Conservation (phyloP, 345 rosid genomes). For the Brassica juncea region DNA sequence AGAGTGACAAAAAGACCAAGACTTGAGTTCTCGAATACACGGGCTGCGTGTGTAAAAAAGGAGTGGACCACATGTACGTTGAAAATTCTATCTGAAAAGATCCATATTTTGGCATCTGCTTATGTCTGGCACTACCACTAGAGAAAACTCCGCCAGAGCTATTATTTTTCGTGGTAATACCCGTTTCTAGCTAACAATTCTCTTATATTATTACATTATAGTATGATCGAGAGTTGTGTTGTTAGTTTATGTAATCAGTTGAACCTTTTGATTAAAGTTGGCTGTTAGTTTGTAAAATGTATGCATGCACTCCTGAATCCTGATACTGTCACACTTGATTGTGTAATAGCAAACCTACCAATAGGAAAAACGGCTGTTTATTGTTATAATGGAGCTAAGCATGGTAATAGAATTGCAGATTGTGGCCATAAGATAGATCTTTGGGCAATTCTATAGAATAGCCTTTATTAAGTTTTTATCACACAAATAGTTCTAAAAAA, state of each 20-base stretch:
- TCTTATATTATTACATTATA: not conserved
- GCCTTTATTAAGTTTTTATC: too few relatives aligned
- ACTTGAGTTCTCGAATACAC: not conserved
- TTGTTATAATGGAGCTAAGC: slow-evolving; percentile 52
- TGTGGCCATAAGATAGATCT: slow-evolving; percentile 95
- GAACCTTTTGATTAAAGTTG: not conserved
- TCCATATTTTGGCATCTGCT: not conserved
- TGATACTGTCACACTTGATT: slow-evolving; percentile 13
- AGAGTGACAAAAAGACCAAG: not conserved
- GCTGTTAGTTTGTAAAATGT: slow-evolving; percentile 10
- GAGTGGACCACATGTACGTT: not conserved
- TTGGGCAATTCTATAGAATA: too few relatives aligned
- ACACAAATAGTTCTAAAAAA: too few relatives aligned
- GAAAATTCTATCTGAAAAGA: not conserved
- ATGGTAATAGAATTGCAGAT: slow-evolving; percentile 79
- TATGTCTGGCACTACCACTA: not conserved
- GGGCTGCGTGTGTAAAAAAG: not conserved
- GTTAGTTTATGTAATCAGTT: not conserved
- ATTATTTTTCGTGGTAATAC: not conserved
- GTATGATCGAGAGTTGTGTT: not conserved
- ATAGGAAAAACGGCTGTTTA: slow-evolving; percentile 75
- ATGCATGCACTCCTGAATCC: not conserved
- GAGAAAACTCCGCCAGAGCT: not conserved
- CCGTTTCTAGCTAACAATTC: not conserved
- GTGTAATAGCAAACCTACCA: slow-evolving; percentile 52